A percentile compares a stretch with the other conserved stretches of the same genome.
phyloP scores from a whole-genome alignment of 208 protist genomes.

The Herpetomonas samuelpessoai region DNA sequence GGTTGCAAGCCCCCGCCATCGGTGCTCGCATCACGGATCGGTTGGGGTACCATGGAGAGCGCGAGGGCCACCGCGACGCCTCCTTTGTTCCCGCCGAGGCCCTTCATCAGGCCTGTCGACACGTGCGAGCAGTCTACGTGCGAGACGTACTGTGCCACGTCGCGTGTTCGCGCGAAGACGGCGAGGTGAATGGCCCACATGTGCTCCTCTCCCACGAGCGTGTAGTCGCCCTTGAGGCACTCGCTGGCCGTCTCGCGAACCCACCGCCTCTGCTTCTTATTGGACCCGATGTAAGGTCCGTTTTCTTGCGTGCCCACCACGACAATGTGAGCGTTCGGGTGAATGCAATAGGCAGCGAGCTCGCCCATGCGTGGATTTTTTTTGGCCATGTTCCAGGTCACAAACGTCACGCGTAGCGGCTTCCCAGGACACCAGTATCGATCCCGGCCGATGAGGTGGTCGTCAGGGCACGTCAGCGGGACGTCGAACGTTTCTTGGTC shows the following conservation, averaged over 20 bases:
- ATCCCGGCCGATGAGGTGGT: conserved; percentile 25
- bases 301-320: conserved; percentile 86
- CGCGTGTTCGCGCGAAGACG: conserved; percentile 68
- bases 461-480: conserved; percentile 39
- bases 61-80: conserved; percentile 77
- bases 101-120: conserved; percentile 50
- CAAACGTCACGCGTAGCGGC: conserved; percentile 66
- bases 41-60: conserved; percentile 42
- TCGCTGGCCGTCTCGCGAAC: conserved; percentile 17
- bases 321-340: conserved; percentile 78
- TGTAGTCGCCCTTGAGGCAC: conserved; percentile 59
- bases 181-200: conserved; percentile 84
- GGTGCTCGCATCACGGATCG: no score
- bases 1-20: conserved; percentile 10
- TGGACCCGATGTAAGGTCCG: conserved; percentile 45
- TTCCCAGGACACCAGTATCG: conserved; percentile 59
- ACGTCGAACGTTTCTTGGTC: conserved; percentile 63
- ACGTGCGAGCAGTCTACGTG: conserved; percentile 43
- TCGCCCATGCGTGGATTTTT: conserved; percentile 37
- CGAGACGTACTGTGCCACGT: conserved; percentile 61
- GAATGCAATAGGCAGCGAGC: conserved; percentile 60
- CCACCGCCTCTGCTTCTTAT: conserved; percentile 57
- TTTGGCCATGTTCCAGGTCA: conserved; percentile 85
- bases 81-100: conserved; percentile 92
- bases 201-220: conserved; percentile 41